These are phyloP conservation scores for Mycena kentingensis DNA, from an alignment of 768 basidiomycete genomes.

Conservation along the genomic window DNA sequence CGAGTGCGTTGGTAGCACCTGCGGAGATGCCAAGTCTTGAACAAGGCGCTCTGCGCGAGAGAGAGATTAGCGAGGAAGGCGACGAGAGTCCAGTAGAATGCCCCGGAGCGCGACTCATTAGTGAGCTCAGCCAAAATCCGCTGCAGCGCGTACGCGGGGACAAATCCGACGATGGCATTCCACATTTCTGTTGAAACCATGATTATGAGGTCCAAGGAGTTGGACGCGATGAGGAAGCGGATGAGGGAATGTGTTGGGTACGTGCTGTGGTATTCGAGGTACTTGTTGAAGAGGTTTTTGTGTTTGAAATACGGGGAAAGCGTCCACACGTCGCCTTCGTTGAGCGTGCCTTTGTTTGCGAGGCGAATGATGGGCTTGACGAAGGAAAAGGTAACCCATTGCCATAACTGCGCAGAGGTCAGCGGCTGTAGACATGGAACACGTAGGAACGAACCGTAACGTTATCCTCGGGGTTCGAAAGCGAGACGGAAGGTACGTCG, in stretches of 20 bases:
- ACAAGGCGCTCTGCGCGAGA: conserved; percentile 66
- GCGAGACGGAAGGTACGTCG: conserved; percentile 53
- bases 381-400: conserved; percentile 66
- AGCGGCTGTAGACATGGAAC: no score
- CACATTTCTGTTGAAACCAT: conserved; percentile 60
- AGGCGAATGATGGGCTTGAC: conserved; percentile 62
- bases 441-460: no score
- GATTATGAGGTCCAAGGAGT: conserved; percentile 68
- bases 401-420: no score
- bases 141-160: conserved; percentile 65
- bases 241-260: conserved; percentile 59
- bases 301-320: conserved; percentile 70
- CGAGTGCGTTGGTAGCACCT: conserved; percentile 74
- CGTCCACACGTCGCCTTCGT: conserved; percentile 59
- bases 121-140: conserved; percentile 57
- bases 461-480: conserved; percentile 66
- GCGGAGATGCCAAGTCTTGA: conserved; percentile 64
- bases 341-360: conserved; percentile 50
- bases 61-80: conserved; percentile 66
- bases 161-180: conserved; percentile 41
- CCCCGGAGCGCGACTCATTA: conserved; percentile 42
- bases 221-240: conserved; percentile 65
- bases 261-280: conserved; percentile 54
- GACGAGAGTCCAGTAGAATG: conserved; percentile 61
- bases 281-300: conserved; percentile 67